Evolutionary conservation across 805 yeast genomes (phyloP), one percentile per base, ranked within the genome.

Genomic region (Myxozyma vanderwaltii): DNA sequence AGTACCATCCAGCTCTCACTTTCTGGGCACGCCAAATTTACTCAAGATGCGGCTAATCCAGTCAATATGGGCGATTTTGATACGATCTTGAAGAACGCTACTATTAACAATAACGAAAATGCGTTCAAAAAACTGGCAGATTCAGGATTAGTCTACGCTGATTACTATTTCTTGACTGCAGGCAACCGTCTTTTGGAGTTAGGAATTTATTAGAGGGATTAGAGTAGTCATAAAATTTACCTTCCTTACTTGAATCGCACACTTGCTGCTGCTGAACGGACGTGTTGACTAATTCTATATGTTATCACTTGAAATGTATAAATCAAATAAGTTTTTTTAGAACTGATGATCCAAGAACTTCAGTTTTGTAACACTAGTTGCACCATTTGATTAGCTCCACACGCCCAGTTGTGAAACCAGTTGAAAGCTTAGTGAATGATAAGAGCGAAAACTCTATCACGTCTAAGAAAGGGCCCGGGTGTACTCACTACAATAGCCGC

Each of bases 71-170:
- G 68, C 4, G 66, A 59, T 23, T 52, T 54, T 12, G 72, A 69
- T 35, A 66, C 72, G 5, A 68, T 70, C 31, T 64, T 72, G n/a
- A 61, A 53, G 24, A 51, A 67, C 46, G 54, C 72, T 17, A 71
- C 75, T 7, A 66, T 61, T 27, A 70, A 67, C 57, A 51, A 51
- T 43, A 69, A 71, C 53, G 64, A 65, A 5, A 65, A 69, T 48
- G 63, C 71, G 7, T 19, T 46, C 31, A 51, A 46, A 19, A 47
- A 54, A 33, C 53, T 56, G 10, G 56, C 56, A 1, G 70, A 67
- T 36, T 70, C 68, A 49, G 75, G 75, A 4, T 63, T 70, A 19
- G 73, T 70, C 15, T 72, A 72, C 53, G 75, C 70, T 1, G 75
- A 72, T 50, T 72, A 70, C 48, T 72, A 71, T 56, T 72, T 70